Evolutionary conservation across 345 rosid genomes (phyloP), one percentile per base, ranked within the genome.

Genomic region (Pistacia integerrima): DNA sequence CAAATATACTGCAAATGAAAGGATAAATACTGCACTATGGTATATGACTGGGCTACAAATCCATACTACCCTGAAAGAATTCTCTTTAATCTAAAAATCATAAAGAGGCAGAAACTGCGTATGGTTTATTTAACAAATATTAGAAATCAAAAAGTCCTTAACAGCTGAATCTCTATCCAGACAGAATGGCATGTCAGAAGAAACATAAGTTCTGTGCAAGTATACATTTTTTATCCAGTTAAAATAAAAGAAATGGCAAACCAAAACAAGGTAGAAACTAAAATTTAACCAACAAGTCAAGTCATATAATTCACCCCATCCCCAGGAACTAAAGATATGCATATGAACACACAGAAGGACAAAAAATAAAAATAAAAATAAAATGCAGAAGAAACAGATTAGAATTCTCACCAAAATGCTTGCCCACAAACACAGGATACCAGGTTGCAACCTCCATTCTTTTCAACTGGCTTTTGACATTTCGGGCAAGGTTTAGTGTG

Each of bases 381-480:
- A 67, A 30, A 59, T 48, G 79, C 55, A 80, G 49, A 14, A 57
- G 55, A 66, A 14, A 58, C 5, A 73, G 28, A 76, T 25, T 11
- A 77, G 70, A 85, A 77, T 55, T 44, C 80, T 79, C 76, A 90
- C 90, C 94, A 90, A 83, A 90, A 88, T 66, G 81, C 69, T 78
- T 87, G 92, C 41, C 90, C 88, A 72, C 94, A 90, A 2, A 85
- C 38, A 80, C 94, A 90, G 67, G 77, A 70, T 0, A 90, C 92
- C 48, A 85, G 85, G 83, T 90, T 88, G 89, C 94, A 90, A 4
- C 94, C 94, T 57, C 90, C 90, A 76, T 86, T 85, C 84, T 90
- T 90, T 64, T 88, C 89, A 49, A 90, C 89, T 61, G 86, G 89
- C 63, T 84, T 88, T 61, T 1, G 70, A 76, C 94, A 90, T 71